Percentiles rank a stretch among this genome's conserved stretches.
Conservation (phyloP, 2,329 filamentous ascomycete species). For the Alternaria angustiovoidea region DNA sequence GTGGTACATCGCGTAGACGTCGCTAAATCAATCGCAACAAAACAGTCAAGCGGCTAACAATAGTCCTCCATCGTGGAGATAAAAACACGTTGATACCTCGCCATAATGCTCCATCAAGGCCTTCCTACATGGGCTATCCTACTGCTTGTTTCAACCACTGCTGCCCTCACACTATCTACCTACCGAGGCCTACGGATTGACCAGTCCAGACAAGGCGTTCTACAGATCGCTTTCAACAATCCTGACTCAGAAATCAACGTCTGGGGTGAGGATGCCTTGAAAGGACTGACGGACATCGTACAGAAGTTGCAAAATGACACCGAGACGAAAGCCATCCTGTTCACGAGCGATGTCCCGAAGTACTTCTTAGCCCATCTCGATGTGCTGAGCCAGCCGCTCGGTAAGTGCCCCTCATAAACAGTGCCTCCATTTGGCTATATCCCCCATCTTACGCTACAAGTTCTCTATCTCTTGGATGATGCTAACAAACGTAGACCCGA, state of each 20-base stretch:
- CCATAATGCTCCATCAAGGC: no score
- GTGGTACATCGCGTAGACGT: no score
- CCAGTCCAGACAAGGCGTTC: no score
- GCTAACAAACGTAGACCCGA: no score
- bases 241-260: background rate
- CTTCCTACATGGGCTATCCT: no score
- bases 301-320: background rate
- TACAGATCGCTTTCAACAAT: background rate
- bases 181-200: no score
- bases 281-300: background rate
- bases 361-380: background rate
- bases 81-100: no score
- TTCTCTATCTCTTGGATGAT: background rate
- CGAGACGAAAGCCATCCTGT: background rate
- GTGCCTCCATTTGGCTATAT: background rate
- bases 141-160: no score
- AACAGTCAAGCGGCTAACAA: no score
- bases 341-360: background rate
- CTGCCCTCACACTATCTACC: no score
- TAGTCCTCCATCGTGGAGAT: no score
- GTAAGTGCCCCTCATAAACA: background rate
- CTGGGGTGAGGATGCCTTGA: background rate
- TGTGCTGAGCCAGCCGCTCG: background rate
- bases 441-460: background rate
- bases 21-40: no score